A percentile compares a stretch with the other conserved stretches of the same genome.
phyloP scores from a whole-genome alignment of 805 yeast species.

The Hanseniaspora guilliermondii region DNA sequence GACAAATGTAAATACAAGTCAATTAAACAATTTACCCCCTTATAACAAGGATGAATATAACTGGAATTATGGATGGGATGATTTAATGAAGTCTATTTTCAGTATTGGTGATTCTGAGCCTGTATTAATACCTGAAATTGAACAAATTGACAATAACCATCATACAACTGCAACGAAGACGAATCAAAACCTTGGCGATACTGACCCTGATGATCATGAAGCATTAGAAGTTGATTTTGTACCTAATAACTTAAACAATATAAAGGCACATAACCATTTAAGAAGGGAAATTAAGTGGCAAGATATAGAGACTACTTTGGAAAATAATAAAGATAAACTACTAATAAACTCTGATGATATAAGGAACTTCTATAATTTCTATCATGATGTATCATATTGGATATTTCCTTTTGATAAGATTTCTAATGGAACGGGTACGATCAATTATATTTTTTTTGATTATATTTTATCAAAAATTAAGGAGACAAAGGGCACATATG shows the following conservation, averaged over 20 bases:
- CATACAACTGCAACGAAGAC: background rate
- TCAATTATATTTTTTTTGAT: conserved; percentile 13
- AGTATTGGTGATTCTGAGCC: background rate
- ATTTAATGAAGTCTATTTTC: background rate
- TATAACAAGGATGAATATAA: background rate
- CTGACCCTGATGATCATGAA: conserved; percentile 6
- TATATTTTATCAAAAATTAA: background rate
- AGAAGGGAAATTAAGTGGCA: conserved; percentile 13
- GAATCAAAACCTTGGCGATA: background rate
- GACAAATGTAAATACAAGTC: background rate
- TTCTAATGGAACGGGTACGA: conserved; percentile 14
- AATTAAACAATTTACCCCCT: background rate
- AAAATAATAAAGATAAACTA: background rate
- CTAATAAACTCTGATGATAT: conserved; percentile 13
- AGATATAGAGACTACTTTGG: background rate
- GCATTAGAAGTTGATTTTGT: conserved; percentile 3
- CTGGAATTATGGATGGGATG: conserved; percentile 7
- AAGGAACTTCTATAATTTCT: conserved; percentile 14
- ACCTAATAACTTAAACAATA: background rate
- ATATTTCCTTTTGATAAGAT: conserved; percentile 16
- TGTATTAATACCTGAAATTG: background rate
- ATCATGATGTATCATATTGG: conserved; percentile 17
- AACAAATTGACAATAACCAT: background rate
- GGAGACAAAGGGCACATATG: background rate
- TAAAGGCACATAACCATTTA: background rate